Base-by-base conservation (phyloP, 768 basidiomycete genomes). In the Xanthoconium stramineum region DNA sequence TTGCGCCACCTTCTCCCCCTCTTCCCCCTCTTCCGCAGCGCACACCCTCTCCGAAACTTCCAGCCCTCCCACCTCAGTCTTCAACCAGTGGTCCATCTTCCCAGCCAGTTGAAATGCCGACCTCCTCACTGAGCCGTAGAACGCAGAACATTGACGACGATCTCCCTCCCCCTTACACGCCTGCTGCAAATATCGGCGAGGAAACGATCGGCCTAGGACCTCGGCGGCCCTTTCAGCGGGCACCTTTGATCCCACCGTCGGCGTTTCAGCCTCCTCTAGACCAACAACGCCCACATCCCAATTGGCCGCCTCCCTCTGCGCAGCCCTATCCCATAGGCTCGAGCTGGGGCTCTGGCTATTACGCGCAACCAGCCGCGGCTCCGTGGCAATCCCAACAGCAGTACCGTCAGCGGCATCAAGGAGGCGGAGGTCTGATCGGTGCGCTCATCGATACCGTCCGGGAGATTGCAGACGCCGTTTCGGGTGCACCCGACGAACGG, bases 101-200 rank as follows among this genome's bases (percentile, higher is more conserved):
- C 9, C 54, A 10, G n/a, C 10, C 57, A 6, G 24, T 24, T 24
- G 24, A 24, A 24, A 24, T 24, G 24, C 24, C 24, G 24, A 24
- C 24, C 24, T 24, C 24, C 24, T 24, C 24, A 4, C 24, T 24
- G 24, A 24, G 24, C 24, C 24, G 24, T 24, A 24, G 24, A 7
- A 40, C 6, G 29, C 55, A 58, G 3, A 3, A n/a, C n/a, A 58
- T 78, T 29, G 67, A 72, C 3, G 85, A 84, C n/a, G 83, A 85
- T 19, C 71, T 75, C 12, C 89, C 88, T 1, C 89, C 89, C 1
- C 83, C 88, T 1, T 91, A 91, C 62, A 88, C 88, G 0, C 73
- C 81, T 0, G 60, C 76, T 2, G 80, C 88, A 4, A 78, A 84
- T 46, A 46, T 74, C 17, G 89, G 87, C 14, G 89, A 91, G 65